These are phyloP conservation scores for Vittaforma corneae DNA, from an alignment of 371 early-diverging fungal genomes.

Conservation along the genomic window DNA sequence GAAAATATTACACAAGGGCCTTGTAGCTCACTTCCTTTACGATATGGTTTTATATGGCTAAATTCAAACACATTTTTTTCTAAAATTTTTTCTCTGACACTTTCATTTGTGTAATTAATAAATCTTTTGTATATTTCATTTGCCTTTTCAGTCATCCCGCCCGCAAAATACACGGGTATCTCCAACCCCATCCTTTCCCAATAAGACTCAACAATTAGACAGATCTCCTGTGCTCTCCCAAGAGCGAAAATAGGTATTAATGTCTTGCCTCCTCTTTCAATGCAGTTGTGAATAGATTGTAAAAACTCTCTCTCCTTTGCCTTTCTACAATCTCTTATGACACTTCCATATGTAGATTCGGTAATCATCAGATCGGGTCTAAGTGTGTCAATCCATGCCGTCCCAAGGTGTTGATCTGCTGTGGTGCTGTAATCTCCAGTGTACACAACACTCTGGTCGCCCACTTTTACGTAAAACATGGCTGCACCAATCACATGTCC, in stretches of 20 bases:
- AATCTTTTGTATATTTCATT: slow-evolving; percentile 79
- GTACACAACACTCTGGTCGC: slow-evolving; percentile 66
- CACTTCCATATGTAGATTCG: slow-evolving; percentile 84
- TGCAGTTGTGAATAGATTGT: slow-evolving; percentile 73
- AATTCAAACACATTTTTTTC: slow-evolving; percentile 80
- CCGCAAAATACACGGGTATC: slow-evolving; percentile 77
- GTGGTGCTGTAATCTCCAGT: slow-evolving; percentile 95
- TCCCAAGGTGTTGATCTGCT: slow-evolving; percentile 79
- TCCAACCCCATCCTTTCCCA: slow-evolving; percentile 77
- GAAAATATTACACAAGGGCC: slow-evolving; percentile 86
- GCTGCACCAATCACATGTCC: slow-evolving; percentile 94
- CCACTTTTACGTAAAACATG: slow-evolving; percentile 71
- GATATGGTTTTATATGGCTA: slow-evolving; percentile 73
- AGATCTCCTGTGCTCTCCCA: slow-evolving; percentile 85
- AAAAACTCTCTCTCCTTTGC: slow-evolving; percentile 78
- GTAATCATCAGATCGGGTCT: slow-evolving; percentile 78
- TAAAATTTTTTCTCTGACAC: slow-evolving; percentile 68
- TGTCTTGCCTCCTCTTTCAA: slow-evolving; percentile 74
- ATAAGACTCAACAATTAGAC: slow-evolving; percentile 77
- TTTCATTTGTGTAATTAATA: slow-evolving; percentile 84
- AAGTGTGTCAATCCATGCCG: slow-evolving; percentile 78
- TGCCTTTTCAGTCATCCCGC: slow-evolving; percentile 80
- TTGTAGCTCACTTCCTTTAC: slow-evolving; percentile 63
- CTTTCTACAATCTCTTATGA: slow-evolving; percentile 77
- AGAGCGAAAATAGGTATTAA: slow-evolving; percentile 86